These are phyloP conservation scores for Cubamyces lactineus DNA, from an alignment of 768 basidiomycete species.

Conservation along the genomic window DNA sequence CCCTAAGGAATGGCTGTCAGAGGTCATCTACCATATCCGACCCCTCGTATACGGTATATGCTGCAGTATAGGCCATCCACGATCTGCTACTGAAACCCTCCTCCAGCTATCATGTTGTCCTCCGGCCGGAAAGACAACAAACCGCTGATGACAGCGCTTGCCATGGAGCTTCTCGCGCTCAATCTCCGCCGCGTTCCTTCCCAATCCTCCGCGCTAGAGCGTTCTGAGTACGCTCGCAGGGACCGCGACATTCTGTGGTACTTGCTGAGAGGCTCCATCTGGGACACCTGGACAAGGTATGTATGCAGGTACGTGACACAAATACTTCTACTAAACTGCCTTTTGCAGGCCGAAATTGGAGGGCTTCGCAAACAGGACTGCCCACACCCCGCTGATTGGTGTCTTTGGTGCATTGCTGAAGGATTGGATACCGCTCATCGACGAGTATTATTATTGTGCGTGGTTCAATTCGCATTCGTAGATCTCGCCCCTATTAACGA, in stretches of 20 bases:
- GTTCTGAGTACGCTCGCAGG: constrained; percentile 78
- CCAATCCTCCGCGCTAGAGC: constrained; percentile 64
- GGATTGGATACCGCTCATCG: constrained; percentile 88
- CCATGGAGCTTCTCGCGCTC: constrained; percentile 75
- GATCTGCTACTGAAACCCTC: not conserved
- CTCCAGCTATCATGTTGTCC: constrained; percentile 43
- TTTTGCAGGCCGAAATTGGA: constrained; percentile 72
- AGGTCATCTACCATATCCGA: constrained; percentile 69
- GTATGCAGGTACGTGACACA: not conserved
- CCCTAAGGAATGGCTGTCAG: constrained; percentile 75
- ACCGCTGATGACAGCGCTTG: constrained; percentile 65
- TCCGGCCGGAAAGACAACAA: constrained; percentile 51
- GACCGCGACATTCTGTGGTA: constrained; percentile 87
- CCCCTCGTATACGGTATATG: constrained; percentile 76
- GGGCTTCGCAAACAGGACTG: constrained; percentile 56
- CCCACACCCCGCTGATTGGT: constrained; percentile 65
- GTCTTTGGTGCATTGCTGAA: constrained; percentile 69
- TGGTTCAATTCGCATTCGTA: constrained; percentile 18
- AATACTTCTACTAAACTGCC: constrained; percentile 1
- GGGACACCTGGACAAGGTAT: constrained; percentile 78
- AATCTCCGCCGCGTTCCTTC: constrained; percentile 71
- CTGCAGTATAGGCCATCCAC: not conserved
- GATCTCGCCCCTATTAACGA: not conserved
- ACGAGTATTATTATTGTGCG: constrained; percentile 92
- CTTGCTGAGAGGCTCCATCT: constrained; percentile 82